Conservation (phyloP, 805 yeast genomes). For the Kuraishia floccosa region DNA sequence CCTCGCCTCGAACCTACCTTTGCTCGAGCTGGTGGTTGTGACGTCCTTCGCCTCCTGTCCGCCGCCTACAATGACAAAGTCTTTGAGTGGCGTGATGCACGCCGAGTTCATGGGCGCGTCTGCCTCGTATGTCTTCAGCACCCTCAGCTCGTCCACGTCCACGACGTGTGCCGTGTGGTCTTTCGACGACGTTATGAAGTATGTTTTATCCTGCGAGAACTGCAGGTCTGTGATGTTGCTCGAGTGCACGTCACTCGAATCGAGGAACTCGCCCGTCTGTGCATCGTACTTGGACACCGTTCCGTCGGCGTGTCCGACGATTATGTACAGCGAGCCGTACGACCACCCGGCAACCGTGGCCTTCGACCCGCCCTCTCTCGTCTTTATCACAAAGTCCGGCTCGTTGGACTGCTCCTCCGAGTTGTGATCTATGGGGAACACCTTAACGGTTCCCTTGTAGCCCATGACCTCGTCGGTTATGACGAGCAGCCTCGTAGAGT, state of each 20-base stretch:
- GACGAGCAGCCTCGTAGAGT: slow-evolving; percentile 54
- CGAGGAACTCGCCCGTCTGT: slow-evolving; percentile 57
- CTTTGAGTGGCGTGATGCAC: slow-evolving; percentile 85
- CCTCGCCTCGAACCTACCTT: slow-evolving; percentile 96
- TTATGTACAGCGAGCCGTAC: slow-evolving; percentile 56
- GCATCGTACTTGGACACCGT: slow-evolving; percentile 71
- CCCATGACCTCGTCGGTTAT: slow-evolving; percentile 93
- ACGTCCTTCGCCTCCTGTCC: slow-evolving; percentile 99
- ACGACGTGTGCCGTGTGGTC: slow-evolving; percentile 76
- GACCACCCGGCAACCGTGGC: slow-evolving; percentile 85
- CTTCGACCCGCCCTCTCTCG: slow-evolving; percentile 48
- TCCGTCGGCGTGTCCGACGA: slow-evolving; percentile 89
- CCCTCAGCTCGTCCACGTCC: slow-evolving; percentile 64
- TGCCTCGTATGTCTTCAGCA: slow-evolving; percentile 66
- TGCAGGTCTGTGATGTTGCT: slow-evolving; percentile 80
- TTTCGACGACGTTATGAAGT: slow-evolving; percentile 86
- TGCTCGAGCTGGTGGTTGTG: slow-evolving; percentile 88
- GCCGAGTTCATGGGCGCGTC: slow-evolving; percentile 96
- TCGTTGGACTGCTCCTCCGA: slow-evolving; percentile 32
- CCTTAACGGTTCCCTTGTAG: slow-evolving; percentile 60
- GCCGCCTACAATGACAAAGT: slow-evolving; percentile 91
- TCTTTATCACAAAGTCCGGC: slow-evolving; percentile 47
- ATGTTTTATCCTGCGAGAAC: slow-evolving; percentile 75
- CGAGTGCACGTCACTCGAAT: slow-evolving; percentile 58
- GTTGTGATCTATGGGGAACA: slow-evolving; percentile 47